These are phyloP conservation scores for Calonectria multiphialidica DNA, from an alignment of 2,329 filamentous ascomycete species.

Conservation along the genomic window DNA sequence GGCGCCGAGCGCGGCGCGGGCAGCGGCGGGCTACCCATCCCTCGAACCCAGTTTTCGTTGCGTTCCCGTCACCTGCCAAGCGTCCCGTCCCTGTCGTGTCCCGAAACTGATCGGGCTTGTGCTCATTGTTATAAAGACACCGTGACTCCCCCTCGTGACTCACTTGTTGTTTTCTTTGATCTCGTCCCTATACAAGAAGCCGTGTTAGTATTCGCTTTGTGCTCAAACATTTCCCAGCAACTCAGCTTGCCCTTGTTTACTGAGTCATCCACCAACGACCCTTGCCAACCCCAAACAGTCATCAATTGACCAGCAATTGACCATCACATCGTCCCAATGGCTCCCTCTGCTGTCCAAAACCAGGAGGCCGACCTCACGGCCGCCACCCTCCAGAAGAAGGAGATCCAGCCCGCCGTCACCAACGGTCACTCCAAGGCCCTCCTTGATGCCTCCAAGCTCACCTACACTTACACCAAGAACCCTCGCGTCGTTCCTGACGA, in stretches of 20 bases:
- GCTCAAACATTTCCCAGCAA: conserved; percentile 1
- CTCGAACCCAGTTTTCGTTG: neutral
- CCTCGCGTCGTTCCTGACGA: conserved; percentile 67
- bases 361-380: conserved; percentile 66
- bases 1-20: conserved; percentile 42
- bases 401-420: conserved; percentile 50
- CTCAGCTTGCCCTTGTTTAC: neutral
- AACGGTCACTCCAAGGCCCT: conserved; percentile 61
- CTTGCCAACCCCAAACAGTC: neutral
- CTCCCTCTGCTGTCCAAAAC: conserved; percentile 60
- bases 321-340: conserved; percentile 53
- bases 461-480: conserved; percentile 62
- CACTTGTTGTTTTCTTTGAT: neutral
- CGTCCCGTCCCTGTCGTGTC: conserved; percentile 11
- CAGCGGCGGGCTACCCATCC: conserved; percentile 43
- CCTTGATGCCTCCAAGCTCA: conserved; percentile 73
- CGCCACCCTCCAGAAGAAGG: conserved; percentile 64
- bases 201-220: conserved; percentile 5
- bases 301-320: conserved; percentile 10
- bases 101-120: neutral
- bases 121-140: conserved; percentile 23
- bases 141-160: neutral
- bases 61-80: conserved; percentile 32
- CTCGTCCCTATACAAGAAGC: neutral
- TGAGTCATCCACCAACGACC: conserved; percentile 5